A percentile compares a stretch with the other conserved stretches of the same genome.
These are phyloP conservation scores for Cinnamomum chago DNA, from an alignment of 164 flowering plant genomes.

Conservation along the genomic window DNA sequence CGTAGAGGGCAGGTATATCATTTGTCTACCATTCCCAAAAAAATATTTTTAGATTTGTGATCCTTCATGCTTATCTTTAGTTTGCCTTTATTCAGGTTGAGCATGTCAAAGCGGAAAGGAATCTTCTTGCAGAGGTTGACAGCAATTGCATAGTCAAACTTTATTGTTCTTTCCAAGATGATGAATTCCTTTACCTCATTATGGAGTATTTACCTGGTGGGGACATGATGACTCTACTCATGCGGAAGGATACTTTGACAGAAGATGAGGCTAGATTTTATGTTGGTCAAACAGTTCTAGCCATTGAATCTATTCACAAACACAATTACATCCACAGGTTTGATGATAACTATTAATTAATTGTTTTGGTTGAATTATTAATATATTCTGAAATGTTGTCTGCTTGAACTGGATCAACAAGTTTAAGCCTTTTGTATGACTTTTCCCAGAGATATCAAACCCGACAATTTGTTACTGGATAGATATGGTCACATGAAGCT, in stretches of 20 bases:
- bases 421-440: conserved; percentile 2
- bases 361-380: neutral
- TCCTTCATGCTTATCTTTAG: conserved; percentile 5
- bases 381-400: neutral
- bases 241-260: conserved; percentile 91
- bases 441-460: conserved; percentile 85
- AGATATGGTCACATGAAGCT: conserved; percentile 89
- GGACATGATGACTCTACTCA: conserved; percentile 97
- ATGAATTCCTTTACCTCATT: conserved; percentile 81
- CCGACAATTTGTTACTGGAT: conserved; percentile 90
- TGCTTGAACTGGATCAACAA: neutral
- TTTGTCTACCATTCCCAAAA: conserved; percentile 4
- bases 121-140: conserved; percentile 92
- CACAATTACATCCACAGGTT: conserved; percentile 97
- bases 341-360: neutral
- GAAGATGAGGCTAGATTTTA: conserved; percentile 96
- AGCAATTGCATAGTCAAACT: conserved; percentile 97
- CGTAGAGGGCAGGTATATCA: conserved; percentile 84
- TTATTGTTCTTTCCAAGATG: conserved; percentile 96
- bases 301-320: conserved; percentile 92
- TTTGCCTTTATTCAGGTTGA: conserved; percentile 53
- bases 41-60: neutral
- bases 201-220: conserved; percentile 99
- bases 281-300: conserved; percentile 93
- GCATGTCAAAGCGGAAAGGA: conserved; percentile 97